A percentile compares a stretch with the other conserved stretches of the same genome.
phyloP scores from a whole-genome alignment of 176 grass and related monocot species.

The Eleusine indica region DNA sequence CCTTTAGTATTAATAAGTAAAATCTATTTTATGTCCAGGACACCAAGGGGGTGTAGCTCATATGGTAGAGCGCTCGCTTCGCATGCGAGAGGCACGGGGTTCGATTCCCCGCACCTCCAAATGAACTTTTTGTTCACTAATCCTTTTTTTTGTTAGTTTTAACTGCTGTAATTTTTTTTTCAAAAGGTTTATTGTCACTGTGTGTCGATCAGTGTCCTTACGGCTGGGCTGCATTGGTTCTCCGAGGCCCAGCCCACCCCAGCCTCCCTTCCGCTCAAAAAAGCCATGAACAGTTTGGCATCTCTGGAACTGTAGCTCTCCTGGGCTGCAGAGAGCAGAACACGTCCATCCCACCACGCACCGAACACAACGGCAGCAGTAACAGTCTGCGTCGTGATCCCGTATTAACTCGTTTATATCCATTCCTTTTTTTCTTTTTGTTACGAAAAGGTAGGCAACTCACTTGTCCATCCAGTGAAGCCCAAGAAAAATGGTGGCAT shows the following conservation, averaged over 20 bases:
- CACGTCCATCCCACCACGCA: background rate
- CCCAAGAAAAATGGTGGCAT: background rate
- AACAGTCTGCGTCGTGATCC: background rate
- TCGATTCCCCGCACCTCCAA: constrained; percentile 98
- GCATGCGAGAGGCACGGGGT: constrained; percentile 99
- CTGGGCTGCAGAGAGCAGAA: too few relatives aligned
- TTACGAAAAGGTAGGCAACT: background rate
- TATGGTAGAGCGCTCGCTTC: constrained; percentile 99
- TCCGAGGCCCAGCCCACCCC: background rate
- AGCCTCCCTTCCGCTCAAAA: background rate
- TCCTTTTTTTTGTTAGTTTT: background rate
- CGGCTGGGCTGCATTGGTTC: background rate
- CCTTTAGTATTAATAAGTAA: too few relatives aligned
- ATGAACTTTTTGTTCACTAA: background rate
- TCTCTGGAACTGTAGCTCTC: too few relatives aligned
- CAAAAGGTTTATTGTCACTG: too few relatives aligned
- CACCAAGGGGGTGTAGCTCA: constrained; percentile 92
- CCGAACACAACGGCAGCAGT: background rate
- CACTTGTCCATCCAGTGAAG: background rate
- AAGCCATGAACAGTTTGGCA: background rate
- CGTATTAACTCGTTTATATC: too few relatives aligned
- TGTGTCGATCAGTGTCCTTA: too few relatives aligned
- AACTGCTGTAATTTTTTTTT: background rate
- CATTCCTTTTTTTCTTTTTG: too few relatives aligned
- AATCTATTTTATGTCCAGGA: too few relatives aligned